Evolutionary conservation across 768 basidiomycete genomes (phyloP), one percentile per base, ranked within the genome.

Genomic region (Lepiota subincarnata): DNA sequence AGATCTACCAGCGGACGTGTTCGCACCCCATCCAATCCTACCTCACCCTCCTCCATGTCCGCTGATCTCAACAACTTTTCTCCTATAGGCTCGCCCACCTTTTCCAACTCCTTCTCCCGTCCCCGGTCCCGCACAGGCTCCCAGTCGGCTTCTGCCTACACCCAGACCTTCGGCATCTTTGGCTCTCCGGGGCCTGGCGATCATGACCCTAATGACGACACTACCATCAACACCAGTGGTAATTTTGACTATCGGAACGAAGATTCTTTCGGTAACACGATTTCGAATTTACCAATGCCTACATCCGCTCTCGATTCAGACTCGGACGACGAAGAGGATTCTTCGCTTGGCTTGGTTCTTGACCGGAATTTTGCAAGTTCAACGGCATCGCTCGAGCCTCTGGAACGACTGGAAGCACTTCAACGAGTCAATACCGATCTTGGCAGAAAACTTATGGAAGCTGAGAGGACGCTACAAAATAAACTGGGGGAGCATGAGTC

Each of bases 401-500:
- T 79, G n/a, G 89, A 92, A 41, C 79, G 82, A 40, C 64, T 92
- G 19, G 89, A 91, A 13, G 85, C 80, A 4, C 66, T 95, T 57
- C 82, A 86, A 65, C 79, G 84, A 58, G 73, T 80, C 14, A 95
- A 94, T 57, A 69, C 73, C 2, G 93, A 95, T 31, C 70, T 95
- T n/a, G 75, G 76, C 22, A 74, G 83, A 60, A 92, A 90, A 66
- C 69, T 91, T 31, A 71, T 81, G 43, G 93, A 95, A 50, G 82
- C 83, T 1, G 91, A 94, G 62, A 72, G 79, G 40, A 81, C 79
- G 1, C 64, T 89, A 43, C 81, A 86, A 62, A 75, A 76, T 38
- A 83, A 83, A 58, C 73, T 93, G 12, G 67, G 69, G 10, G 88
- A 92, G 48, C 90, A 92, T 59, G 93, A 96, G 66, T 66, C 73